Evolutionary conservation across 371 early-diverging fungal genomes (phyloP).

Genomic region (Mucor sp.): DNA sequence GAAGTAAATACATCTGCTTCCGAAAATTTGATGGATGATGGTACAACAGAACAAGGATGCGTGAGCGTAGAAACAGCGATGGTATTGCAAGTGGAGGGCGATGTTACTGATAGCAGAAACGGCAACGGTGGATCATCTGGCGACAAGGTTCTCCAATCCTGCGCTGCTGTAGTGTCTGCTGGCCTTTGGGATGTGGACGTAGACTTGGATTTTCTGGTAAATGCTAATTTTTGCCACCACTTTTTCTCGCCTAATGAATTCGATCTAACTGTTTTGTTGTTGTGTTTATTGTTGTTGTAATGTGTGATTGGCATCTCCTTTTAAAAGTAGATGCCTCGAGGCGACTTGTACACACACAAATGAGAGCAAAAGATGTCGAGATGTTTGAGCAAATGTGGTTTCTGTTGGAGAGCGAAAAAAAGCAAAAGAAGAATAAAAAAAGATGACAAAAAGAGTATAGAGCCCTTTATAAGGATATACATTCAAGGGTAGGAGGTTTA

Average conservation of each 20-base stretch:
- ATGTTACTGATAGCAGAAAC: constrained; percentile 3
- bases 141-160: constrained; percentile 23
- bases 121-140: constrained; percentile 24
- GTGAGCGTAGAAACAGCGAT: background rate
- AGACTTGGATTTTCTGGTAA: background rate
- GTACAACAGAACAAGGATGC: background rate
- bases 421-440: background rate
- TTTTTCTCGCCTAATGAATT: background rate
- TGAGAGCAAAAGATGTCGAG: background rate
- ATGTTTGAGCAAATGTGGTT: background rate
- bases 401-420: background rate
- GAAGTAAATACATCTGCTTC: background rate
- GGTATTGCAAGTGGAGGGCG: background rate
- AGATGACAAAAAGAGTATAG: background rate
- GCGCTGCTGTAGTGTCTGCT: background rate
- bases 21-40: constrained; percentile 13
- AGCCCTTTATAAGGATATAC: background rate
- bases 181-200: background rate
- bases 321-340: constrained; percentile 4
- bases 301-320: constrained; percentile 1
- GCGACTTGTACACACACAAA: background rate
- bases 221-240: constrained; percentile 11
- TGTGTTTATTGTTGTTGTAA: background rate
- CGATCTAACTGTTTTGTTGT: background rate
- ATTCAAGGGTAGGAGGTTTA: constrained; percentile 12